Evolutionary conservation across 2,329 filamentous ascomycete genomes (phyloP).

Genomic region (Colletotrichum sp.): DNA sequence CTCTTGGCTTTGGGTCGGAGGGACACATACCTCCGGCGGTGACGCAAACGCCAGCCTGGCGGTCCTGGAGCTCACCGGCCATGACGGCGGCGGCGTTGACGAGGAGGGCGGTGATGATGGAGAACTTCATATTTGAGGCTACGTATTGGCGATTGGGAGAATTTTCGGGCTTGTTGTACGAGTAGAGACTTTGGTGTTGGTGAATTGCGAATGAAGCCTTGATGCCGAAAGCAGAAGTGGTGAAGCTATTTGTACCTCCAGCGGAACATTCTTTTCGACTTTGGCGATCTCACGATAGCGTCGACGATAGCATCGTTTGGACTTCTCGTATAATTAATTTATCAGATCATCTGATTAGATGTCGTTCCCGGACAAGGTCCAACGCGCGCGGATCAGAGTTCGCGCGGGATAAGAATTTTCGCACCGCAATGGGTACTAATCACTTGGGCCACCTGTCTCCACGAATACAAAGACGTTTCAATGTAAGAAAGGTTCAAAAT

Average conservation of each 20-base stretch:
- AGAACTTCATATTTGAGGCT: neutral
- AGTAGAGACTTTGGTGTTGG: too few relatives aligned
- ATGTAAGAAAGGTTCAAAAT: too few relatives aligned
- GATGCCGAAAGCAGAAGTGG: neutral
- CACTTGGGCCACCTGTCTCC: too few relatives aligned
- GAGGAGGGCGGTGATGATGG: neutral
- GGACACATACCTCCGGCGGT: neutral
- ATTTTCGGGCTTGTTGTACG: neutral
- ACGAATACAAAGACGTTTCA: too few relatives aligned
- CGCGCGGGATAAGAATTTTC: neutral
- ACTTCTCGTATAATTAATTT: neutral
- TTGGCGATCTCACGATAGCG: neutral
- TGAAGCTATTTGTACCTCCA: neutral
- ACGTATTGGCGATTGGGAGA: accelerated
- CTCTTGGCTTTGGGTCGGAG: neutral
- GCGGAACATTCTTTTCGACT: too few relatives aligned
- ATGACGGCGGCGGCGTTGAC: neutral
- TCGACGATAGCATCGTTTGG: neutral
- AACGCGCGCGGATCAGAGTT: neutral
- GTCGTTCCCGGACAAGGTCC: accelerated
- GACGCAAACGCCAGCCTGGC: neutral
- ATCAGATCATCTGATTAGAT: neutral
- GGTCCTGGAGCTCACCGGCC: neutral
- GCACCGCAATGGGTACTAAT: accelerated
- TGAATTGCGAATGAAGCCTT: neutral